Evolutionary conservation across 805 yeast genomes (phyloP), one percentile per base, ranked within the genome.

Genomic region (Candida morakotiae): DNA sequence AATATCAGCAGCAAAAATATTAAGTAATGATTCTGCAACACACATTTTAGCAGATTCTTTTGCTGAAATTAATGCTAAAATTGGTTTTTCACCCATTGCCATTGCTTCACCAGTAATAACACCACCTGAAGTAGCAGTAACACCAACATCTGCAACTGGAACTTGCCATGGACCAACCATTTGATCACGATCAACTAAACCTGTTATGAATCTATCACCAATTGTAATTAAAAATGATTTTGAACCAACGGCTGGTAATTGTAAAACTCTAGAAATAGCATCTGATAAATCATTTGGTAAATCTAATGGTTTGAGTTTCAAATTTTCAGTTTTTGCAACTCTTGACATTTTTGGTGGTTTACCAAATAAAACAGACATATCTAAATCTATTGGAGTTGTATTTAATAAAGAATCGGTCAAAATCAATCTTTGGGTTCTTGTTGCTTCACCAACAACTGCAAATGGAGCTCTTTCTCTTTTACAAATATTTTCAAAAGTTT

Each of bases 151-250:
- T 13, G 98, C 93, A 22, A 93, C 98, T 34, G 99, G 98, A 8
- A 85, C 93, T 71, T 93, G 99, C 98, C 98, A 93, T 56, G 98
- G 98, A 27, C 98, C 98, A 42, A 93, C 98, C 81, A 89, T 81
- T 69, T 93, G 98, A 61, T 93, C 98, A 59, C 98, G 81, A 54
- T 94, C 98, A 44, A 93, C 83, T 50, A 93, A 75, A 38, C 98
- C 98, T 20, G 98, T 91, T 44, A 93, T 93, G n/a, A 94, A 75
- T 66, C 98, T 82, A 64, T 93, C 98, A 63, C 96, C 98, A 57
- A 93, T 93, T n/a, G 98, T 93, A 57, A 93, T 85, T 55, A 93
- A 71, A 71, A 93, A 93, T 35, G 83, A 81, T 67, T 93, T 93
- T 28, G 97, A 87, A 18, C 95, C 98, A 35, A 93, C 98, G 5